Percentiles rank a stretch among this genome's conserved stretches.
phyloP scores from a whole-genome alignment of 2,329 filamentous ascomycete genomes.

The Sclerotiophoma versabilis region DNA sequence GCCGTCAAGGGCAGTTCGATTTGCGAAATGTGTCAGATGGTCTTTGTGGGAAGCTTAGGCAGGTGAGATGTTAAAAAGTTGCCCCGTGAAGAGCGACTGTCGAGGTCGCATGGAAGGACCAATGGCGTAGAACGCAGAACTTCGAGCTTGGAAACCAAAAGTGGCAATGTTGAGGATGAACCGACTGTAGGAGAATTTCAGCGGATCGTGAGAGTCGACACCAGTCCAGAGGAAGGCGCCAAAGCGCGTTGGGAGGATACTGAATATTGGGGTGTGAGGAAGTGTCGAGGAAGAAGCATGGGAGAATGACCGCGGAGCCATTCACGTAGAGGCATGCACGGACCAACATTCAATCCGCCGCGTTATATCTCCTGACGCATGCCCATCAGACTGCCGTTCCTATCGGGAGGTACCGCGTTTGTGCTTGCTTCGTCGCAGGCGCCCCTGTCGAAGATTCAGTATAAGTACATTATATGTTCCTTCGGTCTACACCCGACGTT shows the following conservation, averaged over 20 bases:
- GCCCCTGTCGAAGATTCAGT: not conserved
- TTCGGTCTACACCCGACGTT: not conserved
- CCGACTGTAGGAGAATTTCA: constrained; percentile 21
- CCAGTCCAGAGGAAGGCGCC: constrained; percentile 14
- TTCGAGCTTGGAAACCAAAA: constrained; percentile 26
- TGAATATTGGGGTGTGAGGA: constrained; percentile 31
- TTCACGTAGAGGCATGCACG: constrained; percentile 23
- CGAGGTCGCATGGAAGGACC: constrained; percentile 47
- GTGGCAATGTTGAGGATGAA: constrained; percentile 16
- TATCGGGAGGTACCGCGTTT: constrained; percentile 10
- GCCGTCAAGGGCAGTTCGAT: constrained; percentile 27
- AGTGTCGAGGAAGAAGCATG: constrained; percentile 33
- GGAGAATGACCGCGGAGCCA: constrained; percentile 27
- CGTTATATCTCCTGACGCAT: constrained; percentile 14
- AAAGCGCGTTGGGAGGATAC: constrained; percentile 24
- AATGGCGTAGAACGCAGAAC: constrained; percentile 45
- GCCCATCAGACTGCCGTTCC: constrained; percentile 10
- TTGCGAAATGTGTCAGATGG: constrained; percentile 29
- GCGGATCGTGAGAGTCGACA: constrained; percentile 26
- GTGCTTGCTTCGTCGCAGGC: constrained; percentile 5
- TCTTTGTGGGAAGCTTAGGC: constrained; percentile 30
- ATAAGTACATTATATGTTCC: not conserved
- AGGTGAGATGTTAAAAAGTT: constrained; percentile 35
- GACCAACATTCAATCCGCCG: not conserved
- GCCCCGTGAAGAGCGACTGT: constrained; percentile 42